A percentile compares a stretch with the other conserved stretches of the same genome.
These are phyloP conservation scores for Suillus discolor DNA, from an alignment of 768 basidiomycete genomes.

Conservation along the genomic window DNA sequence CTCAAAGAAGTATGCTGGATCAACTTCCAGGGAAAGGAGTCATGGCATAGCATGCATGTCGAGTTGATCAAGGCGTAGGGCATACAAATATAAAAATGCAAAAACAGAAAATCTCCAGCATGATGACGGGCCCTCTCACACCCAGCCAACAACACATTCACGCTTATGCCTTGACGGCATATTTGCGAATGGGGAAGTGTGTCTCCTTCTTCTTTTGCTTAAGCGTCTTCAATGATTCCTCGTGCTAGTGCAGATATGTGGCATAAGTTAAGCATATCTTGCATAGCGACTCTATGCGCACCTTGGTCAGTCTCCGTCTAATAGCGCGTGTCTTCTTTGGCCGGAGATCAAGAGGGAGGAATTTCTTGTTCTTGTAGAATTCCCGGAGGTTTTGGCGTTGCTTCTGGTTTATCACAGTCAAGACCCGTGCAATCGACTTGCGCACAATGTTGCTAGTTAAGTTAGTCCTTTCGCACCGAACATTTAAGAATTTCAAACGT, in stretches of 20 bases:
- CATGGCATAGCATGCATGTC: conserved; percentile 35
- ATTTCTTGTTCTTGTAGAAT: conserved; percentile 97
- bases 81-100: conserved; percentile 41
- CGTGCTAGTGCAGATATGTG: conserved; percentile 55
- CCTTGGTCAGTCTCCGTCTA: conserved; percentile 91
- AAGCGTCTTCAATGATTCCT: conserved; percentile 83
- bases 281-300: conserved; percentile 27
- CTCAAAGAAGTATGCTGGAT: background rate
- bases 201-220: conserved; percentile 93
- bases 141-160: conserved; percentile 24
- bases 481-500: conserved; percentile 33
- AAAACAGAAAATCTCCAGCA: conserved; percentile 26
- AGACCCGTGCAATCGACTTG: conserved; percentile 97
- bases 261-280: conserved; percentile 5
- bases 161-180: conserved; percentile 88
- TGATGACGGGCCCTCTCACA: conserved; percentile 13
- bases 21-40: background rate
- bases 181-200: conserved; percentile 94
- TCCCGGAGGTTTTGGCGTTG: conserved; percentile 95
- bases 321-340: conserved; percentile 98
- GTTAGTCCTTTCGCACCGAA: background rate
- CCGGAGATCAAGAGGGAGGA: conserved; percentile 95
- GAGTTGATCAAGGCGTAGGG: conserved; percentile 36
- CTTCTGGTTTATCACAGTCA: conserved; percentile 99
- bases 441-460: conserved; percentile 82